A percentile compares a stretch with the other conserved stretches of the same genome.
These are phyloP conservation scores for Forsythia suspensa DNA, from an alignment of 257 asterid genomes.

Conservation along the genomic window DNA sequence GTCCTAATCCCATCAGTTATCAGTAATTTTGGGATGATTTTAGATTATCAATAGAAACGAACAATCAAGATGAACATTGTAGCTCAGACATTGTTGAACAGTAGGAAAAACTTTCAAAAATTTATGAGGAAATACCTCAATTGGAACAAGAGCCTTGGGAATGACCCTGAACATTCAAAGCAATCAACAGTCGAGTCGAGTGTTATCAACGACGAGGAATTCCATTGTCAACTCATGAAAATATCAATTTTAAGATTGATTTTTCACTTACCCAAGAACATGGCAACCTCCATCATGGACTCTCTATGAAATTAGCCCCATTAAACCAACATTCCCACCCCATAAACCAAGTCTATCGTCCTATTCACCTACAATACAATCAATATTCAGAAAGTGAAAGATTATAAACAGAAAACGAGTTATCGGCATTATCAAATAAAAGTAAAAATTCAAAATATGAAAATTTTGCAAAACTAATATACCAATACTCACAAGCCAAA, in stretches of 20 bases:
- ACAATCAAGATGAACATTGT: neutral
- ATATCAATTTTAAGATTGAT: neutral
- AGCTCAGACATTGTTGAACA: neutral
- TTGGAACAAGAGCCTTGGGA: slow-evolving; percentile 92
- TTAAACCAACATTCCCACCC: slow-evolving; percentile 98
- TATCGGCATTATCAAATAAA: neutral
- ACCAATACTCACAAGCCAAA: neutral
- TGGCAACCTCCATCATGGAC: slow-evolving; percentile 91
- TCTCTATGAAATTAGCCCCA: slow-evolving; percentile 86
- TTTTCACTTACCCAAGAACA: slow-evolving; percentile 79
- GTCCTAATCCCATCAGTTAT: neutral
- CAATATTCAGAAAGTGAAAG: slow-evolving; percentile 15
- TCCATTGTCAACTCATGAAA: neutral
- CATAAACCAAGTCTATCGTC: slow-evolving; percentile 91
- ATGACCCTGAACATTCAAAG: slow-evolving; percentile 74
- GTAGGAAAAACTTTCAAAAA: neutral
- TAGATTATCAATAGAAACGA: neutral
- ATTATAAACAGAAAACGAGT: neutral
- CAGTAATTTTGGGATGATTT: neutral
- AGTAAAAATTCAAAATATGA: neutral
- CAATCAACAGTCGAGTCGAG: slow-evolving; percentile 16
- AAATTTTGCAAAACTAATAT: neutral
- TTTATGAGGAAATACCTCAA: slow-evolving; percentile 63
- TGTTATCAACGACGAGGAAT: neutral
- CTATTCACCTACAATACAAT: slow-evolving; percentile 78